Evolutionary conservation across 371 early-diverging fungal genomes (phyloP), one percentile per base, ranked within the genome.

Genomic region (Lichtheimia corymbifera): DNA sequence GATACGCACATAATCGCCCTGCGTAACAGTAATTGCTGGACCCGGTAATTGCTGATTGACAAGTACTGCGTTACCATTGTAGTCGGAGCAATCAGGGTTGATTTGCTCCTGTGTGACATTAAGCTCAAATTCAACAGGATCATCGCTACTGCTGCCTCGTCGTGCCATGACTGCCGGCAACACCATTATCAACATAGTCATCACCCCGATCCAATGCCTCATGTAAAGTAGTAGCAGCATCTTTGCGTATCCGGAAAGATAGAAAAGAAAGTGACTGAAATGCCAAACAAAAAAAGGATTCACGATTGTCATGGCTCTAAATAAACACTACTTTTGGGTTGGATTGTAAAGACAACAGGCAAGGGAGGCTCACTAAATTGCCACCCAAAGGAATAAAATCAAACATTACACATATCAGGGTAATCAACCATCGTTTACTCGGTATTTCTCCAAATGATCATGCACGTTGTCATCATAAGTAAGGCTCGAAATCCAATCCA

Each of bases 11-110:
- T 54, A 55, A 40, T 83, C 82, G n/a, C 79, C 82, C 55, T 63
- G 63, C 27, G 65, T 70, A 9, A 71, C 77, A 18, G 40, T 30
- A 22, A 85, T 77, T 1, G 62, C n/a, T 27, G 86, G 83, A 6
- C 83, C 86, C 9, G 84, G 84, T 28, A 77, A 64, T 58, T 79
- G 74, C 7, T 71, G 60, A 56, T 85, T 85, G 47, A 79, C 68
- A 3, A 74, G 50, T 7, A 80, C 58, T 4, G 63, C 62, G 2
- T 72, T 53, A 3, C 63, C 61, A 3, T 57, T 58, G 53, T 68
- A 65, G 13, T 62, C 56, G 35, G 72, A 78, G 22, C 79, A 78
- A 25, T 78, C 79, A 4, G 79, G 75, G 35, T 72, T 66, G 50
- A 73, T 59, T 1, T 50, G 42, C 18, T 55, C 51, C 9, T 58